Base-by-base conservation (phyloP, 768 basidiomycete genomes). In the Boletus vermiculosoides region DNA sequence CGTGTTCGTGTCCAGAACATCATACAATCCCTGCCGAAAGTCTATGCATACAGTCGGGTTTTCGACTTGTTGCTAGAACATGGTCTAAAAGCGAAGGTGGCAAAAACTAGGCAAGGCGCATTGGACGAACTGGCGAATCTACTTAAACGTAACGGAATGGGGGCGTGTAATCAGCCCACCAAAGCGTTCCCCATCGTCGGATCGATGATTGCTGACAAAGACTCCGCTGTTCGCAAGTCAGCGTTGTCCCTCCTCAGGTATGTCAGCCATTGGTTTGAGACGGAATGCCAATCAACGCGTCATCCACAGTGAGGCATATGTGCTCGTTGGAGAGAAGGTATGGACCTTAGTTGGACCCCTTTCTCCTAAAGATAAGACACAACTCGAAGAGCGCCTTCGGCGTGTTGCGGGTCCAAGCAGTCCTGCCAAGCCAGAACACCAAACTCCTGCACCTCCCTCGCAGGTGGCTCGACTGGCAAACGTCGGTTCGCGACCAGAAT, bases 31-130 rank as follows among this genome's bases (percentile, higher is more conserved):
- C 77, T 98, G 50, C 88, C 94, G 8, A 92, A 88, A 66, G 87
- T 98, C 51, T 97, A 95, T 66, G 89, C 97, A 1, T 95, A 89
- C 65, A 97, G 94, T 64, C 87, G 94, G 40, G 78, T 98, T 33
- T 95, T 97, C 70, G 88, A 91, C 66, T 72, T 93, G 15, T 75
- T 98, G 8, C 80, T 97, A 12, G 92, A 97, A 39, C 83, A 95
- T 66, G 96, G 97, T 16, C 73, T 95, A 42, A 89, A 86, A 70
- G 88, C 90, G 18, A 95, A 95, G 72, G 90, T 94, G 18, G 88
- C 94, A 4, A 94, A 95, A 73, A 92, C 93, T 12, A 85, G 95
- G 13, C 90, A 93, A 72, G 91, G 92, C 13, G 79, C 88, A 20
- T 74, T 95, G 45, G 94, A 96, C 59, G 94, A 95, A 67, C 74